Percentiles rank a stretch among this genome's conserved stretches.
These are phyloP conservation scores for Suillus subluteus DNA, from an alignment of 768 basidiomycete species.

Conservation along the genomic window DNA sequence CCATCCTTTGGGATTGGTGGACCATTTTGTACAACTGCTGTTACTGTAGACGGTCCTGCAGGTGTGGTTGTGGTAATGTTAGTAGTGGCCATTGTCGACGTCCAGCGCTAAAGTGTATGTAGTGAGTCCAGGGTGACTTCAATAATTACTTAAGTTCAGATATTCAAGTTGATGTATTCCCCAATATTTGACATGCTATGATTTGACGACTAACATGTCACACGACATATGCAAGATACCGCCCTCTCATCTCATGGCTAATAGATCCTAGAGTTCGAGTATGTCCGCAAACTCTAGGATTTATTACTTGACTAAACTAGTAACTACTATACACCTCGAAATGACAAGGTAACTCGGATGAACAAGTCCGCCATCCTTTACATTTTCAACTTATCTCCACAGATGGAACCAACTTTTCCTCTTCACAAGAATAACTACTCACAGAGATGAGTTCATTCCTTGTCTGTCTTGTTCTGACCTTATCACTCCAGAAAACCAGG, in stretches of 20 bases:
- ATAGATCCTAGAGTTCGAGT: background rate
- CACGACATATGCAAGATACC: background rate
- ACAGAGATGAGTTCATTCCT: no score
- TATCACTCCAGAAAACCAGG: no score
- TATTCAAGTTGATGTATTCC: no score
- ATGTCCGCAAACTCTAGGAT: no score
- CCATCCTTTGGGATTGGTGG: constrained; percentile 36
- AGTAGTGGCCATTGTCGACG: constrained; percentile 6
- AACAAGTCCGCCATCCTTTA: no score
- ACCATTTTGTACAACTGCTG: background rate
- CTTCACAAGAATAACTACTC: no score
- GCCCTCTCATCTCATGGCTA: background rate
- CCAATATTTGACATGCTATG: background rate
- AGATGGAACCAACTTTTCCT: no score
- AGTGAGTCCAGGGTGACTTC: background rate
- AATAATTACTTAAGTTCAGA: background rate
- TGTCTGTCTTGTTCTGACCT: no score
- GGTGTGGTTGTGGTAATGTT: background rate
- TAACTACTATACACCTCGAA: no score
- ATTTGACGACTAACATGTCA: background rate
- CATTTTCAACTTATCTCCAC: no score
- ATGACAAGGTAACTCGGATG: no score
- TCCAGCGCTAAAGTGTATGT: background rate
- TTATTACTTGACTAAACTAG: no score
- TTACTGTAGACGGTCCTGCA: constrained; percentile 9